Evolutionary conservation across 345 rosid species (phyloP), one percentile per base, ranked within the genome.

Genomic region (Lenwebbia sp.): DNA sequence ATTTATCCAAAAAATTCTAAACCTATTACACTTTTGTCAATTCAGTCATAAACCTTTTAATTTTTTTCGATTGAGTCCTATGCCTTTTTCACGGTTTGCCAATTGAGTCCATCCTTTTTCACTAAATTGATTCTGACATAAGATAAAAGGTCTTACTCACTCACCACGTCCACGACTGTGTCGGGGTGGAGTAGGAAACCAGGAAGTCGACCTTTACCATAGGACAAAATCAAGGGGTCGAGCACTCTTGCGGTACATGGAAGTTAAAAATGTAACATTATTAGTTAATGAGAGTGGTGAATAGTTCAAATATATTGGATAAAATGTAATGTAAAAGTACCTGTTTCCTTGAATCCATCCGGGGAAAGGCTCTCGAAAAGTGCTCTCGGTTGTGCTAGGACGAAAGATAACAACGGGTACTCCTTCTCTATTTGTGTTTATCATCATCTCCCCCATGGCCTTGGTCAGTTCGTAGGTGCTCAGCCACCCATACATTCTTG

Each of bases 371-470:
- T 91, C 92, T n/a, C 13, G 62, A 15, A 83, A 86, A 30, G 89
- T 85, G 58, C 90, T 85, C 54, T 87, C 90, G 1, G 87, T 81
- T 8, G 89, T 37, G 40, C 90, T 90, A 13, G 93, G 91, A 56
- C 90, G 90, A 30, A 91, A 37, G 23, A 89, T 88, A 21, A 86
- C 86, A 28, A 88, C 84, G 6, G 90, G 88, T 13, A 89, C 47
- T 22, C 86, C 76, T 41, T 53, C 88, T 82, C 85, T 85, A 15
- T 56, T 26, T 78, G 83, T 60, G 49, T 82, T 50, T 15, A 89
- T 70, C 13, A 85, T 12, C 89, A 85, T 88, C 85, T 91, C 93
- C 2, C 91, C 91, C 91, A 89, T 89, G 28, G 93, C 93, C 56
- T 91, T 91, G 28, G 92, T 85, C 82, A 91, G 85, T 28, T 50